These are phyloP conservation scores for Globisporangium yorkense DNA, from an alignment of 352 stramenopile species.

Conservation along the genomic window DNA sequence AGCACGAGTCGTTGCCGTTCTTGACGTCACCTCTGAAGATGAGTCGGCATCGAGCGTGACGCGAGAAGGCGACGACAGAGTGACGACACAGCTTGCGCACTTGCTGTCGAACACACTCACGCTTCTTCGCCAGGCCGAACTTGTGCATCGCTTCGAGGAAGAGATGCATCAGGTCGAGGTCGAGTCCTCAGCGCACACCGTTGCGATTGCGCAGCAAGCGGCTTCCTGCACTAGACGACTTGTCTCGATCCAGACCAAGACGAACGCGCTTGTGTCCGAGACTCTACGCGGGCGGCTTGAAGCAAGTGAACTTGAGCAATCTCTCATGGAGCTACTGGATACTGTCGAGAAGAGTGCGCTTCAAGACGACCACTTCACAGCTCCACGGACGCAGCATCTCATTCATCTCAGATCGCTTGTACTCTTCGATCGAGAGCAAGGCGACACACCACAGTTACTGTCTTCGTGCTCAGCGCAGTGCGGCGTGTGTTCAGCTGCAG, in stretches of 20 bases:
- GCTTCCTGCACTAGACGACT: not conserved
- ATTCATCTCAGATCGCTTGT: not conserved
- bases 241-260: not conserved
- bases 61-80: not conserved
- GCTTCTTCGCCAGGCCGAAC: not conserved
- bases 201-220: not conserved
- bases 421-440: not conserved
- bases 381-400: not conserved
- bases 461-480: not conserved
- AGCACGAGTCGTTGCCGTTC: not conserved
- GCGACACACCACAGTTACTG: not conserved
- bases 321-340: not conserved
- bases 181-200: not conserved
- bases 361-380: not conserved
- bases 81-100: conserved; percentile 1
- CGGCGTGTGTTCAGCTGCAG: not conserved
- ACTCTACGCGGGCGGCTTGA: not conserved
- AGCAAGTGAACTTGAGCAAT: not conserved
- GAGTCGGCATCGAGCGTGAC: not conserved
- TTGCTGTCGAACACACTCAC: conserved; percentile 1
- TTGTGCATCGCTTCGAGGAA: not conserved
- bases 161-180: not conserved
- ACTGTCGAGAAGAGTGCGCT: not conserved
- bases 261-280: not conserved
- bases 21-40: not conserved